A percentile compares a stretch with the other conserved stretches of the same genome.
Conservation (phyloP, 1,284 basidiomycete species). For the Pseudozyma pruni region DNA sequence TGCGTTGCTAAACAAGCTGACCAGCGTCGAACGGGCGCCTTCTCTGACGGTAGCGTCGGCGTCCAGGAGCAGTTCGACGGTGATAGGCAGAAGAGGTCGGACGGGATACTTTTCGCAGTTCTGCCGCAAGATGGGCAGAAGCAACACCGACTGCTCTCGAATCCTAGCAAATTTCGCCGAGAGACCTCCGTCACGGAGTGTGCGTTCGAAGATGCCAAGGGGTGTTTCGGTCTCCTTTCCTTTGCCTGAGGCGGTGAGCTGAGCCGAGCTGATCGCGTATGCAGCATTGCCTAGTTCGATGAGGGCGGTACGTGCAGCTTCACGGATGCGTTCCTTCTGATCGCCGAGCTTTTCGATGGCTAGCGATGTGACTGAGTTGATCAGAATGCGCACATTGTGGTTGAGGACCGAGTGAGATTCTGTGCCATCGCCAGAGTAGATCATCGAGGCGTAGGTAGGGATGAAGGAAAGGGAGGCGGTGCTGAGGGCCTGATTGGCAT, state of each 20-base stretch:
- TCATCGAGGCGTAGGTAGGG: slow-evolving; percentile 51
- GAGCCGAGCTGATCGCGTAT: slow-evolving; percentile 72
- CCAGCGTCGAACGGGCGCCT: slow-evolving; percentile 80
- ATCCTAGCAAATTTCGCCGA: slow-evolving; percentile 73
- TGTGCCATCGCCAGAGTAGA: slow-evolving; percentile 30
- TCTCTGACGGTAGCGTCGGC: slow-evolving; percentile 88
- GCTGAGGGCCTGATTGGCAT: slow-evolving; percentile 79
- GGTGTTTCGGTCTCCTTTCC: slow-evolving; percentile 81
- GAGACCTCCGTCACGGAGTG: slow-evolving; percentile 80
- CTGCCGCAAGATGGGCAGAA: slow-evolving; percentile 44
- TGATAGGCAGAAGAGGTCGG: slow-evolving; percentile 79
- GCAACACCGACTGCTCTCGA: slow-evolving; percentile 71
- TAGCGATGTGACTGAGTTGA: slow-evolving; percentile 77
- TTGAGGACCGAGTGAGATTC: slow-evolving; percentile 34
- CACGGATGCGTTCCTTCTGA: slow-evolving; percentile 76
- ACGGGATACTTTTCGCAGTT: slow-evolving; percentile 75
- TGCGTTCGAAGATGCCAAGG: slow-evolving; percentile 78
- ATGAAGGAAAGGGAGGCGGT: slow-evolving; percentile 63
- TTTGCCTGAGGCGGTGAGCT: slow-evolving; percentile 70
- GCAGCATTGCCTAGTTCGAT: slow-evolving; percentile 78
- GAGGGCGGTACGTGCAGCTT: slow-evolving; percentile 79
- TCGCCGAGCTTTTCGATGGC: slow-evolving; percentile 85
- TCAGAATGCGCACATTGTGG: slow-evolving; percentile 50
- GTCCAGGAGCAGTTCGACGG: slow-evolving; percentile 89
- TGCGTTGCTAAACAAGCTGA: slow-evolving; percentile 84